phyloP scores from a whole-genome alignment of 179 eudicot species.

The Beta corolliflora region DNA sequence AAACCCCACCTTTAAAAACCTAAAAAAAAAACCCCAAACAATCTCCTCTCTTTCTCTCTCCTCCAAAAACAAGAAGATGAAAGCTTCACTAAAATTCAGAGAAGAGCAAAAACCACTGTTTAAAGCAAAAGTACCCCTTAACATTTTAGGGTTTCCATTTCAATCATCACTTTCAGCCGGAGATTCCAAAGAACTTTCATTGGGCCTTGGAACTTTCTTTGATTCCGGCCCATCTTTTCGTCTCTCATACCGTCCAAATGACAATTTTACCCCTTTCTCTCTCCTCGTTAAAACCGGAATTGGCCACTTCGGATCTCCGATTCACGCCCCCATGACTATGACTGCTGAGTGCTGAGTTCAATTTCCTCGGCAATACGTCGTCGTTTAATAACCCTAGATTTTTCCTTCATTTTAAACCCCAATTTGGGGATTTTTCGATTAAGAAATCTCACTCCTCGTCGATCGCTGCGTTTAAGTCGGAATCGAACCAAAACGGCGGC shows the following conservation, averaged over 20 bases:
- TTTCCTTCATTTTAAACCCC: constrained; percentile 66
- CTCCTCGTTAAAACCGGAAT: constrained; percentile 70
- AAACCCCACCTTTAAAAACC: neutral
- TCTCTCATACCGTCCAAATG: constrained; percentile 76
- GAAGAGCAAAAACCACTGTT: constrained; percentile 74
- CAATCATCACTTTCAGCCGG: constrained; percentile 69
- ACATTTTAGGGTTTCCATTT: constrained; percentile 61
- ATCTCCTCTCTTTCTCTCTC: neutral
- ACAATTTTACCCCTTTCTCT: constrained; percentile 62
- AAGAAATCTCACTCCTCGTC: constrained; percentile 59
- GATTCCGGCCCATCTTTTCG: constrained; percentile 76
- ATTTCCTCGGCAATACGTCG: constrained; percentile 31
- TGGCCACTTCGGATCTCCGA: constrained; percentile 69
- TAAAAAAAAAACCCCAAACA: neutral
- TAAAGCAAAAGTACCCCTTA: constrained; percentile 73
- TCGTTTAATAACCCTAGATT: constrained; percentile 51
- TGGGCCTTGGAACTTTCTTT: constrained; percentile 60
- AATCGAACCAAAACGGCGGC: constrained; percentile 7
- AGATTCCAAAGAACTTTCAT: constrained; percentile 62
- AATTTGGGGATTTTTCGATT: constrained; percentile 65
- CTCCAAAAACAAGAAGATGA: constrained; percentile 45
- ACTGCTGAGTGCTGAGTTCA: constrained; percentile 80
- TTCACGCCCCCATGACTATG: constrained; percentile 68
- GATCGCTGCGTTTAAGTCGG: neutral
- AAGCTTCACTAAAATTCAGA: constrained; percentile 79